Percentiles rank a stretch among this genome's conserved stretches.
Evolutionary conservation across 768 basidiomycete species (phyloP).

Genomic region (Lentinula sp.): DNA sequence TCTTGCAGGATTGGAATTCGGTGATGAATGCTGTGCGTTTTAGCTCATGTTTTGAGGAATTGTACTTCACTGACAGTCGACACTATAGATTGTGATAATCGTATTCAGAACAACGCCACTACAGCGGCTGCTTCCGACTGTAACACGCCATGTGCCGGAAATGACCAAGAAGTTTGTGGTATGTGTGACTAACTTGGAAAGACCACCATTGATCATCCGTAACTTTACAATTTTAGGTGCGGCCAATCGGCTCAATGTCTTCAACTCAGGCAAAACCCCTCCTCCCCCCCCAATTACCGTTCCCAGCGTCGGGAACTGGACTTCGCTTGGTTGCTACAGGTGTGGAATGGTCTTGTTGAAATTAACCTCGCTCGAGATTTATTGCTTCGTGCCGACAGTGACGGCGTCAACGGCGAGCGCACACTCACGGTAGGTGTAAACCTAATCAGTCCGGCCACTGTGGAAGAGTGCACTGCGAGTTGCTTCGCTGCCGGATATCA

Average conservation of each 20-base stretch:
- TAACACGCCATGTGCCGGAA: conserved; percentile 55
- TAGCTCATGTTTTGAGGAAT: background rate
- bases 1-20: conserved; percentile 68
- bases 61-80: background rate
- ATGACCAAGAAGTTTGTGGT: conserved; percentile 54
- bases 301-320: conserved; percentile 56
- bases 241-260: conserved; percentile 52
- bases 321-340: conserved; percentile 72
- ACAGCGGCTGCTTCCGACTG: conserved; percentile 48
- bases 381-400: conserved; percentile 22
- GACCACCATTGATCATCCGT: background rate
- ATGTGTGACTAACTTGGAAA: background rate
- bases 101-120: conserved; percentile 37
- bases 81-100: conserved; percentile 56
- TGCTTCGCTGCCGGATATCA: conserved; percentile 51
- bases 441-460: conserved; percentile 39
- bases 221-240: conserved; percentile 17
- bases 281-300: conserved; percentile 50
- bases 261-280: conserved; percentile 53
- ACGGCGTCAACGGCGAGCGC: conserved; percentile 36
- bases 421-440: conserved; percentile 28
- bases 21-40: conserved; percentile 52
- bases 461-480: conserved; percentile 52
- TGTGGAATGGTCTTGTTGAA: conserved; percentile 22
- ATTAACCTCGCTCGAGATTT: conserved; percentile 18